Percentiles rank a stretch among this genome's conserved stretches.
These are phyloP conservation scores for Rhizopogon roseolus DNA, from an alignment of 768 basidiomycete genomes.

Conservation along the genomic window DNA sequence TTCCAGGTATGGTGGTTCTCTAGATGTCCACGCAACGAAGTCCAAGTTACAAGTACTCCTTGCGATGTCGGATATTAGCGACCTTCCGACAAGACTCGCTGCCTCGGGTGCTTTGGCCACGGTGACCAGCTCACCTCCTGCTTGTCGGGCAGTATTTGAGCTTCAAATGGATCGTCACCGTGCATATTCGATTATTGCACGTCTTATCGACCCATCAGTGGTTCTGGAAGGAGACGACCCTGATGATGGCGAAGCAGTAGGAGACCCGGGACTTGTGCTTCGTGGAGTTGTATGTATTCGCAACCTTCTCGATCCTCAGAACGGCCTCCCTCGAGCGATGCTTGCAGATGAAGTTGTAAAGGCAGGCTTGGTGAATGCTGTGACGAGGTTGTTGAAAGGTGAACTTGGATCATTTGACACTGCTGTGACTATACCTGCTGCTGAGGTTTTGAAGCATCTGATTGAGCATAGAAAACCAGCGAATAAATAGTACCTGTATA, in stretches of 20 bases:
- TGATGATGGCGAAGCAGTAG: slow-evolving; percentile 28
- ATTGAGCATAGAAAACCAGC: slow-evolving; percentile 13
- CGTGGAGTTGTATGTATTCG: slow-evolving; percentile 72
- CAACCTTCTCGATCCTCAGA: slow-evolving; percentile 52
- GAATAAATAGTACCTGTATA: not conserved
- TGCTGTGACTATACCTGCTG: slow-evolving; percentile 41
- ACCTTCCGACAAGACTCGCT: slow-evolving; percentile 80
- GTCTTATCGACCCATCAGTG: slow-evolving; percentile 58
- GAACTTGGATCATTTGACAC: slow-evolving; percentile 30
- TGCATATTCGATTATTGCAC: slow-evolving; percentile 60
- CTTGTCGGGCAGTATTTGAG: slow-evolving; percentile 56
- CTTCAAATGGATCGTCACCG: slow-evolving; percentile 64
- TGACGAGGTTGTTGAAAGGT: slow-evolving; percentile 46
- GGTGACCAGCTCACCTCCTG: slow-evolving; percentile 56
- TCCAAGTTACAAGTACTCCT: slow-evolving; percentile 78
- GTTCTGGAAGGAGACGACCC: slow-evolving; percentile 27
- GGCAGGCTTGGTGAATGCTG: slow-evolving; percentile 46
- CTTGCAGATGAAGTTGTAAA: slow-evolving; percentile 50
- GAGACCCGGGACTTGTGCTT: slow-evolving; percentile 64
- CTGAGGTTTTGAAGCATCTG: slow-evolving; percentile 45
- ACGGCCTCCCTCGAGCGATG: slow-evolving; percentile 31
- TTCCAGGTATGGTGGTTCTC: slow-evolving; percentile 57
- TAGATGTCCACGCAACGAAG: slow-evolving; percentile 27
- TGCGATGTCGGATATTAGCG: slow-evolving; percentile 84
- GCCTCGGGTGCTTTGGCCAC: slow-evolving; percentile 88